Evolutionary conservation across 2,329 filamentous ascomycete genomes (phyloP), one percentile per base, ranked within the genome.

Genomic region (Ascochyta fabae): DNA sequence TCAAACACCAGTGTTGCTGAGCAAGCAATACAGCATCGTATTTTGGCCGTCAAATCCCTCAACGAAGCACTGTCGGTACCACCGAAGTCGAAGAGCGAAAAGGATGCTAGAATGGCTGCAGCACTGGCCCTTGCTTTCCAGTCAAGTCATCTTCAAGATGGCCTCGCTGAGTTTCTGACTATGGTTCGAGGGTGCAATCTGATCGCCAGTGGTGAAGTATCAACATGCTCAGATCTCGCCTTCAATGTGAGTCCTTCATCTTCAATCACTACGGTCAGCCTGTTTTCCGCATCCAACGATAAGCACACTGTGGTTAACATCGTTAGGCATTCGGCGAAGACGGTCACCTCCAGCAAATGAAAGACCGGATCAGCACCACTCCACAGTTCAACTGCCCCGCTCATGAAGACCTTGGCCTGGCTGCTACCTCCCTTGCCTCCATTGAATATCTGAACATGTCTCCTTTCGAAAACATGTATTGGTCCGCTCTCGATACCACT

Each of bases 1-100:
- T 84, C 72, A 2, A 70, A 83, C 54, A 70, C 79, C 1, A 80
- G 79, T 56, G 80, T 89, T 16, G 72, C 81, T 13, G 77, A 81
- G 13, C 80, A 83, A 27, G 87, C 87, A 38, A 84, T 90, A 75
- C 78, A 78, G 33, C 88, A 90, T 70, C 85, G 88, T 19, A 76
- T 88, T 48, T 84, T 88, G 55, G 87, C 88, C 6, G 84, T 90
- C 64, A 82, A 81, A 56, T 69, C 69, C 1, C 62, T 77, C n/a
- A 76, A 76, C 40, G 65, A 74, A 46, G 72, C 74, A 7, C 61
- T 77, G 12, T 74, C 74, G 31, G 60, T 65, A n/a, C 70, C 71
- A 15, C 67, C 73, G 4, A 70, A 68, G 41, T 65, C 62, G 7
- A 60, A 64, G 44, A 63, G 57, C 44, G 74, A 77, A 56, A 62